Evolutionary conservation across 2,329 filamentous ascomycete species (phyloP).

Genomic region (Didymellaceae sp.): DNA sequence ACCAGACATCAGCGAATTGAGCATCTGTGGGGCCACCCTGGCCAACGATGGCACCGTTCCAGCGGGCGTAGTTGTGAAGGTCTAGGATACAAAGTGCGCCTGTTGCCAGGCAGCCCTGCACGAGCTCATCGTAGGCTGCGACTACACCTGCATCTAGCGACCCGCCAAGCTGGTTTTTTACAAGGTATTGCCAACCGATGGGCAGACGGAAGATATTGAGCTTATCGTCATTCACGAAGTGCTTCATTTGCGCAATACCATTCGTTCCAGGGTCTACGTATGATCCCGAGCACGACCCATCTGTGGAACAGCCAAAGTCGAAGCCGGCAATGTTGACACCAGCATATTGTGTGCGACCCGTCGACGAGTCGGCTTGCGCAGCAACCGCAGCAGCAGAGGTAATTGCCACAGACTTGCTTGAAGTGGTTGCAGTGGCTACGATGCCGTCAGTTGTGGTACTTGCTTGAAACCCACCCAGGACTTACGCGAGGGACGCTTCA

Average conservation of each 20-base stretch:
- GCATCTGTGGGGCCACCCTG: constrained; percentile 69
- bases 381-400: neutral
- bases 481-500: neutral
- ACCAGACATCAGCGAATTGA: constrained; percentile 66
- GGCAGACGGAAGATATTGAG: constrained; percentile 66
- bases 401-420: neutral
- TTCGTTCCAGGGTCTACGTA: constrained; percentile 12
- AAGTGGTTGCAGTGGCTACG: neutral
- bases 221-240: constrained; percentile 61
- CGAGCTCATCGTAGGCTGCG: constrained; percentile 61
- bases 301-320: constrained; percentile 55
- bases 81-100: constrained; percentile 67
- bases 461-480: no score
- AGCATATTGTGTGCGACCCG: constrained; percentile 31
- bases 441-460: neutral
- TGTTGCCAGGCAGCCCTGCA: constrained; percentile 63
- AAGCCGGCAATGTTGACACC: constrained; percentile 57
- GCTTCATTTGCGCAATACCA: constrained; percentile 62
- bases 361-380: neutral
- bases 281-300: constrained; percentile 32
- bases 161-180: constrained; percentile 59
- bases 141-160: constrained; percentile 58
- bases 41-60: constrained; percentile 68
- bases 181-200: constrained; percentile 67
- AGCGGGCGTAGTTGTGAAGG: constrained; percentile 58